Conservation (phyloP, 1,284 basidiomycete genomes). For the Blastosporella zonata region DNA sequence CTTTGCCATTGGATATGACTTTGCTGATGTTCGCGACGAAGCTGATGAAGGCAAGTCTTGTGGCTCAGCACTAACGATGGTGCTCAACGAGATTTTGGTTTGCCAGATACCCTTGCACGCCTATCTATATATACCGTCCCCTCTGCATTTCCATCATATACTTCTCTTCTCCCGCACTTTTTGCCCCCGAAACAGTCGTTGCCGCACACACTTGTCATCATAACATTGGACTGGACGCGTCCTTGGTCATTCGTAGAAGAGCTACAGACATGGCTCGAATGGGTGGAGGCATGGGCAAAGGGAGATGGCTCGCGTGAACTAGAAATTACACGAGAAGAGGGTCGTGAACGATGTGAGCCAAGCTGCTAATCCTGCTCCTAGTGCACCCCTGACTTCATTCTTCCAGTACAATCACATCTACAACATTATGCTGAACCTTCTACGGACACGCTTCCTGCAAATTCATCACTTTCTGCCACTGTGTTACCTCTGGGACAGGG, state of each 20-base stretch:
- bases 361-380: constrained; percentile 1
- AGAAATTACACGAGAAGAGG: constrained; percentile 72
- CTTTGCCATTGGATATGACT: constrained; percentile 86
- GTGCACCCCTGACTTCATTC: constrained; percentile 6
- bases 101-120: constrained; percentile 77
- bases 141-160: constrained; percentile 71
- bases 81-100: constrained; percentile 10
- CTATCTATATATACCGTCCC: constrained; percentile 89
- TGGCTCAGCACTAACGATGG: not conserved
- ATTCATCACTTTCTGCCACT: constrained; percentile 55
- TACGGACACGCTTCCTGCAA: constrained; percentile 55
- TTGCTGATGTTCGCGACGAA: constrained; percentile 82
- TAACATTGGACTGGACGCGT: constrained; percentile 93
- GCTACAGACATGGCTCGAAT: constrained; percentile 80
- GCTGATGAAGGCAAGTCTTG: constrained; percentile 76
- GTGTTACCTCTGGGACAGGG: constrained; percentile 78
- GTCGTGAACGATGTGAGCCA: constrained; percentile 75
- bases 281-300: constrained; percentile 81
- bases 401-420: constrained; percentile 79
- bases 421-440: constrained; percentile 89
- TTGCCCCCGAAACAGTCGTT: constrained; percentile 70
- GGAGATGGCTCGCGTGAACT: constrained; percentile 67
- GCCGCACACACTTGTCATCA: constrained; percentile 79
- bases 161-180: constrained; percentile 80
- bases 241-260: constrained; percentile 93